Percentiles rank a stretch among this genome's conserved stretches.
phyloP scores from a whole-genome alignment of 208 protist species.

The Willaertia magna region DNA sequence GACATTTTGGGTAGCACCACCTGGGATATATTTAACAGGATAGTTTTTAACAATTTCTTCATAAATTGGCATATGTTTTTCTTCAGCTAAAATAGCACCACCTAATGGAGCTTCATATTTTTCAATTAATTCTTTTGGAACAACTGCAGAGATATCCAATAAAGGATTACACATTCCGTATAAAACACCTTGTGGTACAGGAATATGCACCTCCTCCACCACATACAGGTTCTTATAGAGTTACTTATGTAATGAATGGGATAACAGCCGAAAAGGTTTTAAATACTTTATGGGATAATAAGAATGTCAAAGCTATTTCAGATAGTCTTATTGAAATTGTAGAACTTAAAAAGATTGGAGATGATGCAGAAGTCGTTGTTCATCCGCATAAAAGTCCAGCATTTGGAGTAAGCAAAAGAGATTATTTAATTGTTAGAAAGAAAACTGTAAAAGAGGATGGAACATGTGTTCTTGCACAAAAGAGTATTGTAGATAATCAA shows the following conservation, averaged over 20 bases:
- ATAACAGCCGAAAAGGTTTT: neutral
- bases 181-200: constrained; percentile 5
- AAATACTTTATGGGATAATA: neutral
- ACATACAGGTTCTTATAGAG: neutral
- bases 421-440: neutral
- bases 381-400: neutral
- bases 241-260: neutral
- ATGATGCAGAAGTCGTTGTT: neutral
- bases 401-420: neutral
- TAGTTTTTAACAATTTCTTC: constrained; percentile 53
- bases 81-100: constrained; percentile 69
- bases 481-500: neutral
- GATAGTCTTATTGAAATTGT: neutral
- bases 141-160: constrained; percentile 88
- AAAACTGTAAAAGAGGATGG: neutral
- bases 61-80: constrained; percentile 82
- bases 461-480: neutral
- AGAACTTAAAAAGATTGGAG: neutral
- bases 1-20: constrained; percentile 92
- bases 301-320: neutral
- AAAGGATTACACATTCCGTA: constrained; percentile 88
- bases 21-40: constrained; percentile 80
- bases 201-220: neutral
- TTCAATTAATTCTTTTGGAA: constrained; percentile 64
- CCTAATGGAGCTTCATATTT: constrained; percentile 65